Evolutionary conservation across 2,329 filamentous ascomycete genomes (phyloP).

Genomic region (Boeremia exigua): DNA sequence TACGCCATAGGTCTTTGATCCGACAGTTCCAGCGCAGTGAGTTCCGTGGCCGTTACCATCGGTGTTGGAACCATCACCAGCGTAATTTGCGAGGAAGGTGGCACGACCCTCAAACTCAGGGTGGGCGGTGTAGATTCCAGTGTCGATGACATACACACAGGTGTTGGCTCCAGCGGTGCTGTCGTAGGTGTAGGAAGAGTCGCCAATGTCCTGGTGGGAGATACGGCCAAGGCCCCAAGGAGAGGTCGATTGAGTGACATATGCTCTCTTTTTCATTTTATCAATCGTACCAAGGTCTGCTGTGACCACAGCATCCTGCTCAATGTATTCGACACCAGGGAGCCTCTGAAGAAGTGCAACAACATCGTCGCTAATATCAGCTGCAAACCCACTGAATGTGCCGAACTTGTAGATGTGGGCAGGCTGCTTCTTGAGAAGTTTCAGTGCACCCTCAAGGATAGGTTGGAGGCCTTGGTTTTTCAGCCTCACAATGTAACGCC

Average conservation of each 20-base stretch:
- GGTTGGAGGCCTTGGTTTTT: constrained; percentile 44
- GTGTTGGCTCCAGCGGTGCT: constrained; percentile 45
- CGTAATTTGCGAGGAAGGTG: constrained; percentile 47
- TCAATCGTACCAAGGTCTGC: constrained; percentile 32
- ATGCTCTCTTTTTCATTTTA: constrained; percentile 40
- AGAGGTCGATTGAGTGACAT: constrained; percentile 47
- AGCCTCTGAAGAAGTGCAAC: constrained; percentile 36
- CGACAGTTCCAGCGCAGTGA: constrained; percentile 47
- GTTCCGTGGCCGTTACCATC: constrained; percentile 51
- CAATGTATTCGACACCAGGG: constrained; percentile 48
- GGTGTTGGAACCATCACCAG: constrained; percentile 42
- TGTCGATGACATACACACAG: constrained; percentile 70
- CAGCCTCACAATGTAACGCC: constrained; percentile 56
- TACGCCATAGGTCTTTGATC: constrained; percentile 47
- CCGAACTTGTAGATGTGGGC: constrained; percentile 48
- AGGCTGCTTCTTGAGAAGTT: constrained; percentile 34
- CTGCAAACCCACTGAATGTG: constrained; percentile 49
- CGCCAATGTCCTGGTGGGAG: constrained; percentile 42
- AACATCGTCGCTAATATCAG: constrained; percentile 41
- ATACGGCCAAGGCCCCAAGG: constrained; percentile 53
- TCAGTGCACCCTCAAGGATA: constrained; percentile 37
- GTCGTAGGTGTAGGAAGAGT: constrained; percentile 49
- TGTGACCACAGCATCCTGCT: constrained; percentile 48
- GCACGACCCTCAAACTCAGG: constrained; percentile 50
- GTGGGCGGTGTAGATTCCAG: constrained; percentile 65